These are phyloP conservation scores for Ogataea henricii DNA, from an alignment of 805 yeast species.

Conservation along the genomic window DNA sequence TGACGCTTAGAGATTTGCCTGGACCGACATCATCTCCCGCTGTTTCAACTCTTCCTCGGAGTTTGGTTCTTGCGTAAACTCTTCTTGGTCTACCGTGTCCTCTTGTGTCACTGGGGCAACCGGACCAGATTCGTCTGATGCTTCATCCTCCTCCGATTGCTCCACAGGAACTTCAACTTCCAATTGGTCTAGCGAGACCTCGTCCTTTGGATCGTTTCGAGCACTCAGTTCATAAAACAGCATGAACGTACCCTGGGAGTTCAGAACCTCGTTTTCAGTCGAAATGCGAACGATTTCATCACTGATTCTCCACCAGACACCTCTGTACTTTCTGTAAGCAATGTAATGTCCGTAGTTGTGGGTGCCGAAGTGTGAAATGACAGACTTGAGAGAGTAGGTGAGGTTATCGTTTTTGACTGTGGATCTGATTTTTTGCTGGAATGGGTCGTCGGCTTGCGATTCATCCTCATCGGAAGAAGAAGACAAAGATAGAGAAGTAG, in stretches of 20 bases:
- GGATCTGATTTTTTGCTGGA: constrained; percentile 8
- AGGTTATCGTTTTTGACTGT: constrained; percentile 41
- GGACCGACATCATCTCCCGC: constrained; percentile 23
- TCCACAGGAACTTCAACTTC: constrained; percentile 10
- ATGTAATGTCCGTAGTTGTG: constrained; percentile 98
- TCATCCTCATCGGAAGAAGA: constrained; percentile 1
- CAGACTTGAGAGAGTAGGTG: constrained; percentile 75
- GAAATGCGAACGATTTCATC: constrained; percentile 86
- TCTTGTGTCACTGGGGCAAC: not conserved
- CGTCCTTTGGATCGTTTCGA: constrained; percentile 26
- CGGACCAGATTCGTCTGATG: not conserved
- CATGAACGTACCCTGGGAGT: constrained; percentile 89
- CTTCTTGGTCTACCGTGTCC: not conserved
- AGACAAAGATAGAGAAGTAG: not conserved
- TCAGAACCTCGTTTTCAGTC: constrained; percentile 75
- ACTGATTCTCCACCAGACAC: constrained; percentile 93
- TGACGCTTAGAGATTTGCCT: constrained; percentile 18
- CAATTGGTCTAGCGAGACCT: constrained; percentile 13
- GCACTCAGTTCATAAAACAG: constrained; percentile 70
- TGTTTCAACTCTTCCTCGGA: constrained; percentile 23
- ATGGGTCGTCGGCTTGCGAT: not conserved
- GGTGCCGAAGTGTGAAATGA: constrained; percentile 90
- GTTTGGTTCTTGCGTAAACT: constrained; percentile 1
- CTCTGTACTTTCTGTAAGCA: constrained; percentile 78
- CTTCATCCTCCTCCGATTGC: constrained; percentile 8